Evolutionary conservation across 768 basidiomycete genomes (phyloP).

Genomic region (Hortiboletus campestris): DNA sequence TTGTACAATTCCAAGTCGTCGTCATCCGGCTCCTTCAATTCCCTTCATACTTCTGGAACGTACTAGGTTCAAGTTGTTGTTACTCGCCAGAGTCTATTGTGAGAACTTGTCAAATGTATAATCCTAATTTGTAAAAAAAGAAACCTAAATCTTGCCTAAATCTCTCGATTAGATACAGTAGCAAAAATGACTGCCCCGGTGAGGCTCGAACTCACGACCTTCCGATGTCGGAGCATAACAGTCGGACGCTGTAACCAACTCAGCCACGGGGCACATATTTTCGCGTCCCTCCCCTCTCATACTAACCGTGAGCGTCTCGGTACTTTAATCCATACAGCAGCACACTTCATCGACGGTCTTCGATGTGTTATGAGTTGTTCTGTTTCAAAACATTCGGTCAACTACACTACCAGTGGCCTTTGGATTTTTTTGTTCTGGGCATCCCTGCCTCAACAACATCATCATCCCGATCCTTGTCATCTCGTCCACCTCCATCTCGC

Average conservation of each 20-base stretch:
- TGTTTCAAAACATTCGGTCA: background rate
- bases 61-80: too few relatives aligned
- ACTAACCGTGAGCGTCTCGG: too few relatives aligned
- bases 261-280: conserved; percentile 60
- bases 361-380: background rate
- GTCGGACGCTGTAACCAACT: conserved; percentile 80
- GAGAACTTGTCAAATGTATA: too few relatives aligned
- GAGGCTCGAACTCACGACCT: conserved; percentile 72
- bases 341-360: too few relatives aligned
- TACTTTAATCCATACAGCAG: too few relatives aligned
- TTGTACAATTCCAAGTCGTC: background rate
- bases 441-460: conserved; percentile 90
- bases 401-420: conserved; percentile 41
- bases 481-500: conserved; percentile 49
- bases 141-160: too few relatives aligned
- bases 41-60: too few relatives aligned
- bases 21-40: too few relatives aligned
- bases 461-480: conserved; percentile 89
- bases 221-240: conserved; percentile 55
- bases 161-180: too few relatives aligned
- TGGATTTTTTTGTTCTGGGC: conserved; percentile 61
- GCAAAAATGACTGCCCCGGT: conserved; percentile 47
- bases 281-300: too few relatives aligned
- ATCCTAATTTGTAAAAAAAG: too few relatives aligned
- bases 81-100: background rate